phyloP scores from a whole-genome alignment of 2,329 filamentous ascomycete species.

The Paraphoma chrysanthemicola region DNA sequence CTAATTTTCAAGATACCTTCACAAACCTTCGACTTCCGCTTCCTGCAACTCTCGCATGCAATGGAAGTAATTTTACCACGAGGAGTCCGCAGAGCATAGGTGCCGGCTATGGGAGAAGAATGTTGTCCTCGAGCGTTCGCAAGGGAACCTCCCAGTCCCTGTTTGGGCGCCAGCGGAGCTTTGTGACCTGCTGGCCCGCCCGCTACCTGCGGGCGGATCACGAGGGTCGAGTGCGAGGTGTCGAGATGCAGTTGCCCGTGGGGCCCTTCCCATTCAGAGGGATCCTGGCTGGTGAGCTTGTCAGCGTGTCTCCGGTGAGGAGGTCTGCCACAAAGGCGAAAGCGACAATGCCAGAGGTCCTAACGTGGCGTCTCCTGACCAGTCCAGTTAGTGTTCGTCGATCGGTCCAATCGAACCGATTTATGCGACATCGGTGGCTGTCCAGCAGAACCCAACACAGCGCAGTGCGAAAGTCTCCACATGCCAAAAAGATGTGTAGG shows the following conservation, averaged over 20 bases:
- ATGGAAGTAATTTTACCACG: constrained; percentile 50
- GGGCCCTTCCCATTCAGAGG: constrained; percentile 37
- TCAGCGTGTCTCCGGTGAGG: constrained; percentile 24
- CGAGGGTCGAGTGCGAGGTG: constrained; percentile 33
- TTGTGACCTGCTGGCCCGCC: constrained; percentile 36
- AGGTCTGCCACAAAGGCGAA: not conserved
- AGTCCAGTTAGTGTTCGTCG: constrained; percentile 4
- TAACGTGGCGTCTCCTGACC: not conserved
- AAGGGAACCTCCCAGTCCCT: constrained; percentile 40
- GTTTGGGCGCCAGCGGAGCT: constrained; percentile 47
- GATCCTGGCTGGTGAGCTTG: constrained; percentile 35
- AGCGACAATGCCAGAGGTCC: not conserved
- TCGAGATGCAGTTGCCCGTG: constrained; percentile 40
- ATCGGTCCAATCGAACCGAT: constrained; percentile 19
- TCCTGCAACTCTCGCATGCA: constrained; percentile 49
- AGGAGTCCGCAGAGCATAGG: constrained; percentile 45
- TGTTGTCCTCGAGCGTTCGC: constrained; percentile 40
- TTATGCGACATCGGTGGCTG: constrained; percentile 26
- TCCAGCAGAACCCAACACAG: constrained; percentile 9
- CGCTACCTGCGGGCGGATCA: constrained; percentile 37
- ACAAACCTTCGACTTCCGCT: constrained; percentile 48
- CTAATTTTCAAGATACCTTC: not conserved
- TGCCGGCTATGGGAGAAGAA: constrained; percentile 45
- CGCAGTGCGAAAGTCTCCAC: not conserved
- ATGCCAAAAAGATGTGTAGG: not conserved